A percentile compares a stretch with the other conserved stretches of the same genome.
Evolutionary conservation across 352 stramenopile genomes (phyloP).

Genomic region (Globisporangium lucens): DNA sequence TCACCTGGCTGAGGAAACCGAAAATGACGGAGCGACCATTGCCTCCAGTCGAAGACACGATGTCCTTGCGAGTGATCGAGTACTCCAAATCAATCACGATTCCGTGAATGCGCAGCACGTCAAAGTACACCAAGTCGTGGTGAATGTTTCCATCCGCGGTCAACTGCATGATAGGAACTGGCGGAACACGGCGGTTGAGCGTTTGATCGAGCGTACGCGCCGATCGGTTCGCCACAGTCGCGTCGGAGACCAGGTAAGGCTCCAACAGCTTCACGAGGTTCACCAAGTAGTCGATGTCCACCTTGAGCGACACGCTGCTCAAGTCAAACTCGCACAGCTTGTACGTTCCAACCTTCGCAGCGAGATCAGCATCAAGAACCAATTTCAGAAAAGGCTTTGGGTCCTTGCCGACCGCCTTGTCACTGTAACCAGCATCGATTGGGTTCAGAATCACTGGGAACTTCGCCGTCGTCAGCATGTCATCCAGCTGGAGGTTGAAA

Average conservation of each 20-base stretch:
- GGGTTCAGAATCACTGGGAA: slow-evolving; percentile 86
- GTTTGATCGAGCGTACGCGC: slow-evolving; percentile 58
- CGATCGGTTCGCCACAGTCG: slow-evolving; percentile 55
- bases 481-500: slow-evolving; percentile 80
- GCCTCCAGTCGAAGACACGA: slow-evolving; percentile 58
- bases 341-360: slow-evolving; percentile 76
- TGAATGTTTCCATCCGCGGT: slow-evolving; percentile 67
- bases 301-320: slow-evolving; percentile 66
- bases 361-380: slow-evolving; percentile 69
- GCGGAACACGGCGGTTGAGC: slow-evolving; percentile 54
- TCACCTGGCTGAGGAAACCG: slow-evolving; percentile 73
- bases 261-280: slow-evolving; percentile 81
- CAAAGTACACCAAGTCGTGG: slow-evolving; percentile 81
- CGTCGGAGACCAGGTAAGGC: slow-evolving; percentile 69
- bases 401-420: slow-evolving; percentile 58
- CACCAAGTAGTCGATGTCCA: slow-evolving; percentile 84
- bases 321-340: slow-evolving; percentile 78
- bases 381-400: slow-evolving; percentile 66
- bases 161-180: slow-evolving; percentile 51
- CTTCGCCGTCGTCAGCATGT: slow-evolving; percentile 79
- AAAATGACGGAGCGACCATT: slow-evolving; percentile 75
- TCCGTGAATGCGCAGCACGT: slow-evolving; percentile 70
- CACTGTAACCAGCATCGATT: slow-evolving; percentile 74
- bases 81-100: slow-evolving; percentile 79
- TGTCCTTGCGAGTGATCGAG: slow-evolving; percentile 82